Conservation (phyloP, 1,139 yeast species). For the Protomyces inouyei region DNA sequence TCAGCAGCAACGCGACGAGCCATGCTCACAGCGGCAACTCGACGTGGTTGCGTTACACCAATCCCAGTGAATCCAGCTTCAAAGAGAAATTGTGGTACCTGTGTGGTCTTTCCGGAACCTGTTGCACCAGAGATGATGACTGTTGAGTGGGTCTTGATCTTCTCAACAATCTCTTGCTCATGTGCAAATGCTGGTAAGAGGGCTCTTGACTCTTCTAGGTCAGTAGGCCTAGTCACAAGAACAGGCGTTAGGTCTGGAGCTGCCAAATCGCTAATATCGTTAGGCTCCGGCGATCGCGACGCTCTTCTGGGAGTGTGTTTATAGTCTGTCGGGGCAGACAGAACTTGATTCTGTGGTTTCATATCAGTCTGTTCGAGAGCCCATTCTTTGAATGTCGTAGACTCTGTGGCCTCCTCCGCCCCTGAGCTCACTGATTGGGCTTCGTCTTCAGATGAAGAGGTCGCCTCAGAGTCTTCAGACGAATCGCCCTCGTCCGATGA, state of each 20-base stretch:
- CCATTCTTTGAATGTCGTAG: slow-evolving; percentile 49
- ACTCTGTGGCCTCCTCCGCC: slow-evolving; percentile 24
- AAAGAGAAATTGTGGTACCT: slow-evolving; percentile 85
- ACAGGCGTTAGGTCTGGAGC: slow-evolving; percentile 65
- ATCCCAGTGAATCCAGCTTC: slow-evolving; percentile 88
- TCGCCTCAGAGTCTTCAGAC: slow-evolving; percentile 23
- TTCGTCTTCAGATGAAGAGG: neutral
- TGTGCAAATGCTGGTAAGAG: slow-evolving; percentile 84
- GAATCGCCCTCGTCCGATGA: slow-evolving; percentile 23
- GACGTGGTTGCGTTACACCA: slow-evolving; percentile 94
- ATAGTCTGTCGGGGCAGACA: neutral
- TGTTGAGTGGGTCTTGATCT: slow-evolving; percentile 85
- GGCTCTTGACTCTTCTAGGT: slow-evolving; percentile 61
- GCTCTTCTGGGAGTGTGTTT: slow-evolving; percentile 42
- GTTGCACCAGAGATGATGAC: slow-evolving; percentile 95
- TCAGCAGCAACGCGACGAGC: slow-evolving; percentile 81
- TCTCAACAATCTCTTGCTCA: slow-evolving; percentile 94
- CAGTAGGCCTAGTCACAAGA: slow-evolving; percentile 57
- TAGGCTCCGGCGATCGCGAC: slow-evolving; percentile 58
- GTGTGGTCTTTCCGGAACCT: slow-evolving; percentile 97
- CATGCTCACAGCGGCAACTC: slow-evolving; percentile 99
- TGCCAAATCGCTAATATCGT: slow-evolving; percentile 51
- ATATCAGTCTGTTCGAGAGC: slow-evolving; percentile 43
- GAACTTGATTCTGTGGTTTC: neutral
- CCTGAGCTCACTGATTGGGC: neutral